phyloP scores from a whole-genome alignment of 2,329 filamentous ascomycete species.

The Fusarium irregulare region DNA sequence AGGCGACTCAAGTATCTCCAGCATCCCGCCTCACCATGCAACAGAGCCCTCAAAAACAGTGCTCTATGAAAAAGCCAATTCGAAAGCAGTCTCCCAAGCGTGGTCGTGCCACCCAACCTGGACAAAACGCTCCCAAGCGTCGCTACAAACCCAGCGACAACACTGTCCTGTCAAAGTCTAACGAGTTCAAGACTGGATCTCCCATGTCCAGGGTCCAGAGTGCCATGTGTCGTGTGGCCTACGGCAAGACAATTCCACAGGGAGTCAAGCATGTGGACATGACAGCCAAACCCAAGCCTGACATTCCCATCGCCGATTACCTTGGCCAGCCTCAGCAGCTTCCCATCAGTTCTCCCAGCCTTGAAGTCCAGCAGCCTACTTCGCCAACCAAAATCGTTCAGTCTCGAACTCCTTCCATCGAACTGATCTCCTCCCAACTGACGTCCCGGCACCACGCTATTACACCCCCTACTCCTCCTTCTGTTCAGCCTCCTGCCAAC shows the following conservation, averaged over 20 bases:
- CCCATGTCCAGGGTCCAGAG: not conserved
- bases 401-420: not conserved
- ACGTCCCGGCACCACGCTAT: not conserved
- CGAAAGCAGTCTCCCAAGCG: not conserved
- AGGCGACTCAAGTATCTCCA: not conserved
- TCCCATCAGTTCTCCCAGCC: not conserved
- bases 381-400: not conserved
- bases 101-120: not conserved
- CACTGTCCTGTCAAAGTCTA: not conserved
- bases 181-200: not conserved
- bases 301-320: not conserved
- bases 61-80: not conserved
- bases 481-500: not conserved
- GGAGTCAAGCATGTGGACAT: not conserved
- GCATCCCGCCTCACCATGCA: not conserved
- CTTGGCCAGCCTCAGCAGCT: not conserved
- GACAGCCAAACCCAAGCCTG: not conserved
- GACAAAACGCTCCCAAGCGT: not conserved
- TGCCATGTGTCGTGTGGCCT: not conserved
- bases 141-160: not conserved
- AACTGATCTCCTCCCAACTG: not conserved
- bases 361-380: not conserved
- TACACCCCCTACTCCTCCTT: not conserved
- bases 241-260: not conserved
- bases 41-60: not conserved